phyloP scores from a whole-genome alignment of 768 basidiomycete genomes.

The Podaxis carcinomalis region DNA sequence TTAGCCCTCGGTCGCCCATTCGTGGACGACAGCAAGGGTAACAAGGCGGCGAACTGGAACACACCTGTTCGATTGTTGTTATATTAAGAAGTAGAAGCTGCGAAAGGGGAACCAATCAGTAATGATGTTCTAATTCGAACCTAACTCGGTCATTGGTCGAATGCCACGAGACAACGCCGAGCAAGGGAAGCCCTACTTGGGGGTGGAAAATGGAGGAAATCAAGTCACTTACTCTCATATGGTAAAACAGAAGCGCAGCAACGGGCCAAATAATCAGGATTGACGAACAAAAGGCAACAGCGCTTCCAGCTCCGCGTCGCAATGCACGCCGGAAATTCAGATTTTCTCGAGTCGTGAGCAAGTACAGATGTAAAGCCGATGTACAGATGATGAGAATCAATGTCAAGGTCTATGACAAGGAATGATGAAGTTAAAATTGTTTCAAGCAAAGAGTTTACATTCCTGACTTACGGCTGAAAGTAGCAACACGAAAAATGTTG shows the following conservation, averaged over 20 bases:
- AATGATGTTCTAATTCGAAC: neutral
- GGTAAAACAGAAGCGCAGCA: constrained; percentile 73
- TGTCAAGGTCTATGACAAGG: constrained; percentile 53
- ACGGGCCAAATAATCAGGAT: constrained; percentile 81
- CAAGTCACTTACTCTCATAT: constrained; percentile 68
- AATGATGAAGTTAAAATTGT: constrained; percentile 11
- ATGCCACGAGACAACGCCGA: neutral
- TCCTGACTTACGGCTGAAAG: constrained; percentile 57
- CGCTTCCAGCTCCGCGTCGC: constrained; percentile 66
- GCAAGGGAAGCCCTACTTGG: neutral
- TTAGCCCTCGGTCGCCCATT: constrained; percentile 2
- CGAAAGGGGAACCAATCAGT: constrained; percentile 7
- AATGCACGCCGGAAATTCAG: constrained; percentile 44
- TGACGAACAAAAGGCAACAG: constrained; percentile 71
- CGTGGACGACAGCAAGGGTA: constrained; percentile 18
- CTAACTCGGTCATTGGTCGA: constrained; percentile 3
- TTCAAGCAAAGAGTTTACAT: neutral
- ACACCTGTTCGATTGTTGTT: constrained; percentile 94
- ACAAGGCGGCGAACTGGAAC: constrained; percentile 20
- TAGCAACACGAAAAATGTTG: constrained; percentile 87
- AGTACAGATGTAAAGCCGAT: constrained; percentile 75
- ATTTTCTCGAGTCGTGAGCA: constrained; percentile 51
- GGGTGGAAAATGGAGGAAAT: neutral
- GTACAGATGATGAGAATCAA: constrained; percentile 77
- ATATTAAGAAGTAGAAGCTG: constrained; percentile 81